Base-by-base conservation (phyloP, 2,329 filamentous ascomycete species). In the Colletotrichum eleusines region DNA sequence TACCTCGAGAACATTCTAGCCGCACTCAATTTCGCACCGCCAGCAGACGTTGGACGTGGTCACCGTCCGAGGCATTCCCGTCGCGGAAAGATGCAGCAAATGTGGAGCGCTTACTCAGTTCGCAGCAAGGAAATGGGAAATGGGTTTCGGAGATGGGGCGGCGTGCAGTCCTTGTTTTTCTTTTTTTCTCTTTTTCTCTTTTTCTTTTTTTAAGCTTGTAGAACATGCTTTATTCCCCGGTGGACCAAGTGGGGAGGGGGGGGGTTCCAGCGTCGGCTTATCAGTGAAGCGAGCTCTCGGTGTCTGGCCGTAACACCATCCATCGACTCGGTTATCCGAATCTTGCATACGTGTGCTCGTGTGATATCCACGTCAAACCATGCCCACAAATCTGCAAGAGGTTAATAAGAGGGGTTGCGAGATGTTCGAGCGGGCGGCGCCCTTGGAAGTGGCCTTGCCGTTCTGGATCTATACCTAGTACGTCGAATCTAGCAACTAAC, bases 281-380 rank as follows among this genome's bases (percentile, higher is more conserved):
- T 71, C 58, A 46, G 63, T 51, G 68, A n/a, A 46, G 68, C 63
- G 63, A 71, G 55, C 26, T 11, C 67, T 70, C 62, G 48, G 62
- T 60, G 54, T 58, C 65, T 35, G 33, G 42, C 31, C 59, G 59
- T 51, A 51, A 28, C 46, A 28, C 58, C 9, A 61, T 28, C 12
- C 14, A 26, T 61, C 31, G 4, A 35, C n/a, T 40, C 35, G n/a
- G 44, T 20, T 9, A 26, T 51, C 59, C 44, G 31, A 38, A 40
- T 14, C 33, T n/a, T 26, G 5, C 28, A 14, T 31, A 44, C 31
- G 38, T 51, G 31, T 18, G 28, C 31, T 51, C 31, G 51, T n/a
- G 26, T 7, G n/a, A 6, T n/a, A n/a, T 12, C 51, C 67, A 57
- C 42, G 31, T 53, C 11, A 16, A 16, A 5, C 6, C 28, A 9